phyloP scores from a whole-genome alignment of 106 monocot species.

The Cymbidium sinense region DNA sequence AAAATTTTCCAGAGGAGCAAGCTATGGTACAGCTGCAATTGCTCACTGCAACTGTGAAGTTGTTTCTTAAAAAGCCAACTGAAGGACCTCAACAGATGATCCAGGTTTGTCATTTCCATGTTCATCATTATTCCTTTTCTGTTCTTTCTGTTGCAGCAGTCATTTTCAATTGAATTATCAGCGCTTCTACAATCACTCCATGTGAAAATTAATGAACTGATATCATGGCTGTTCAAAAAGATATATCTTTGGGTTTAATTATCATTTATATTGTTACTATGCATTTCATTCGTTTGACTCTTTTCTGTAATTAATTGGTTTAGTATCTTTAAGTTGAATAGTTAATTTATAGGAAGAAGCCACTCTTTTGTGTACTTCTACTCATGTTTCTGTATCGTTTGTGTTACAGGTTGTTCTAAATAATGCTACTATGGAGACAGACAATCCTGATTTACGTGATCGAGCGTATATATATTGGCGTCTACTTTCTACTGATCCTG shows the following conservation, averaged over 20 bases:
- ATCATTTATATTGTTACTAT: background rate
- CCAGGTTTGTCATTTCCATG: constrained; percentile 46
- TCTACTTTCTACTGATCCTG: constrained; percentile 99
- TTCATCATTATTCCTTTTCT: constrained; percentile 4
- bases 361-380: background rate
- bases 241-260: background rate
- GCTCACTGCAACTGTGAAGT: constrained; percentile 94
- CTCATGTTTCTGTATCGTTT: background rate
- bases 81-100: constrained; percentile 99
- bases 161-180: background rate
- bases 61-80: constrained; percentile 99
- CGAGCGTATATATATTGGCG: constrained; percentile 99
- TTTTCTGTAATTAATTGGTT: background rate
- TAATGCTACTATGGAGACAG: constrained; percentile 98
- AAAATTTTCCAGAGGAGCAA: constrained; percentile 95
- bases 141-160: background rate
- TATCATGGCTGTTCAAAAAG: background rate
- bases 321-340: background rate
- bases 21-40: constrained; percentile 89
- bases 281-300: background rate
- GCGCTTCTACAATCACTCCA: background rate
- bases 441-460: constrained; percentile 95
- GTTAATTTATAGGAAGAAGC: background rate
- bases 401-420: constrained; percentile 76
- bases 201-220: background rate